Evolutionary conservation across 768 basidiomycete species (phyloP).

Genomic region (Thelephora aurantiotincta): DNA sequence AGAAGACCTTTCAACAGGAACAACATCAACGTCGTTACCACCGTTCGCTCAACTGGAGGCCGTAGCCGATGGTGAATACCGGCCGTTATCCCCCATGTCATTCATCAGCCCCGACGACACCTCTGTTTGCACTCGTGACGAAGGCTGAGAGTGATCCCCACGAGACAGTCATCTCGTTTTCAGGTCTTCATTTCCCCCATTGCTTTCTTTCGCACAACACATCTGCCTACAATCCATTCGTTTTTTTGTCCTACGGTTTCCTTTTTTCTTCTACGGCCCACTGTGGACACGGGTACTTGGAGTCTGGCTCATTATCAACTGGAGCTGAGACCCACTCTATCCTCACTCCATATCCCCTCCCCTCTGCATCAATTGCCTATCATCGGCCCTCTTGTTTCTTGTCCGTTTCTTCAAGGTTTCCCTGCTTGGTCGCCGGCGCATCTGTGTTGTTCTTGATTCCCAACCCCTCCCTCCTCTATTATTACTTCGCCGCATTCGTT

Average conservation of each 20-base stretch:
- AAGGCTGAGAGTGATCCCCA: constrained; percentile 12
- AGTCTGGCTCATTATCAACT: no score
- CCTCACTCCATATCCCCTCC: no score
- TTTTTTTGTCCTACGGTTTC: background rate
- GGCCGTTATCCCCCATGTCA: constrained; percentile 65
- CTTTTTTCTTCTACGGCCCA: no score
- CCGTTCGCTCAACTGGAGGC: constrained; percentile 77
- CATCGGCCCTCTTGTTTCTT: constrained; percentile 4
- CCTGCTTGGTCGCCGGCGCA: background rate
- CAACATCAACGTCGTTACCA: constrained; percentile 40
- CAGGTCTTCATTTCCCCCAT: constrained; percentile 9
- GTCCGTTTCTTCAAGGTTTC: constrained; percentile 6
- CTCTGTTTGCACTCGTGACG: constrained; percentile 16
- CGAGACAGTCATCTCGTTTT: constrained; percentile 5
- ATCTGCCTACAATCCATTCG: background rate
- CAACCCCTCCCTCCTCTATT: background rate
- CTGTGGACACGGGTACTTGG: no score
- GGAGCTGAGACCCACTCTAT: no score
- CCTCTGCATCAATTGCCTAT: no score
- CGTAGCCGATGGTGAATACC: constrained; percentile 63
- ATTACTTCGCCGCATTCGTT: constrained; percentile 2
- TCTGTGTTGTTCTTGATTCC: constrained; percentile 1
- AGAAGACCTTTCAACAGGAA: constrained; percentile 12
- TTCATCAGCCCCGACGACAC: constrained; percentile 37
- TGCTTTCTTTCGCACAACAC: constrained; percentile 2